Conservation (phyloP, 306 rosid species). For the Begonia peltatifolia region DNA sequence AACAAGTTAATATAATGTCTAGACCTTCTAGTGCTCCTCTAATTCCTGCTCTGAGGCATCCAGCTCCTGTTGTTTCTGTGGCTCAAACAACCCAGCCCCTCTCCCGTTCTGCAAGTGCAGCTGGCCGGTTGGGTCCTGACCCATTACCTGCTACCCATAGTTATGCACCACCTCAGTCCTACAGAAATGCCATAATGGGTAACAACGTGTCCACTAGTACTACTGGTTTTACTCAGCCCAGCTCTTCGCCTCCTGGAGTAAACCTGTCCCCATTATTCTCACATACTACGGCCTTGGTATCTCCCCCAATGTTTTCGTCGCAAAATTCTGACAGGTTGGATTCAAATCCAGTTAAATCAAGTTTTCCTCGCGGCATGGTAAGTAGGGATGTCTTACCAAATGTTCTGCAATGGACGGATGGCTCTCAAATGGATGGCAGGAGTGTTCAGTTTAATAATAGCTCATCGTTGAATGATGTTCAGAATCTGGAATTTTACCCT, state of each 20-base stretch:
- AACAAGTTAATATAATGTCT: conserved; percentile 42
- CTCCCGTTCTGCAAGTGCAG: conserved; percentile 74
- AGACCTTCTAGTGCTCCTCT: conserved; percentile 84
- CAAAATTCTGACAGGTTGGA: conserved; percentile 57
- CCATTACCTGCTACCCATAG: conserved; percentile 64
- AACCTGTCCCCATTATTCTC: conserved; percentile 41
- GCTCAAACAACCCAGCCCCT: conserved; percentile 66
- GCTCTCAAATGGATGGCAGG: conserved; percentile 46
- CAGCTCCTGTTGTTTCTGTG: conserved; percentile 56
- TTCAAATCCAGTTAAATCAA: conserved; percentile 25
- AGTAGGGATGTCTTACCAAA: conserved; percentile 40
- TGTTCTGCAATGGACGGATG: conserved; percentile 57
- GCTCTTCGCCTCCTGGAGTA: conserved; percentile 34
- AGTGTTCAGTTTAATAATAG: conserved; percentile 34
- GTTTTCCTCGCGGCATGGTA: conserved; percentile 41
- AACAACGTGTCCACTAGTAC: conserved; percentile 43
- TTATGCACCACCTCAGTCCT: conserved; percentile 72
- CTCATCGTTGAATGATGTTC: conserved; percentile 33
- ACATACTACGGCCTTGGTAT: conserved; percentile 46
- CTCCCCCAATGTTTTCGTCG: conserved; percentile 45
- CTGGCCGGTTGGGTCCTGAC: conserved; percentile 86
- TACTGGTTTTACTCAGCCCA: conserved; percentile 40
- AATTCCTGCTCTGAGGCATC: conserved; percentile 62
- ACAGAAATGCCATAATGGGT: conserved; percentile 84
- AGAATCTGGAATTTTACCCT: conserved; percentile 44